Conservation (phyloP, 1,284 basidiomycete genomes). For the Leccinum pseudoinsigne region DNA sequence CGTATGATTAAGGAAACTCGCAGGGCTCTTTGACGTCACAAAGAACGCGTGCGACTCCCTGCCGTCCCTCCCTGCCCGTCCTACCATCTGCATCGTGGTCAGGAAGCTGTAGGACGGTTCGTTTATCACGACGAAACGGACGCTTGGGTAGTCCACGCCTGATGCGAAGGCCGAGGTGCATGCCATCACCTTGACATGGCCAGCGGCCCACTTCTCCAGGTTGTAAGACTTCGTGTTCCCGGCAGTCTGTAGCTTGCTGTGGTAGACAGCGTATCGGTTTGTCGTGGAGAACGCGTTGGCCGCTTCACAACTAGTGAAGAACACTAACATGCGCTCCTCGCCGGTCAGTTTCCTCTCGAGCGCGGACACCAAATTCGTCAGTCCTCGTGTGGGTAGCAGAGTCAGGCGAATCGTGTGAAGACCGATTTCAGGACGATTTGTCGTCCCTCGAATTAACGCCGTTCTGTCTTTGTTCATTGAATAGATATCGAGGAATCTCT, state of each 20-base stretch:
- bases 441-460: not conserved
- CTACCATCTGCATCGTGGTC: not conserved
- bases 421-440: not conserved
- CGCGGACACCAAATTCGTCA: too few relatives aligned
- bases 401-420: not conserved
- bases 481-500: not conserved
- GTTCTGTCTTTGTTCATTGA: not conserved
- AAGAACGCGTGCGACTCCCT: constrained; percentile 7
- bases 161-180: not conserved
- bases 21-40: not conserved
- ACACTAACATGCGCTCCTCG: not conserved
- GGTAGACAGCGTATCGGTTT: not conserved
- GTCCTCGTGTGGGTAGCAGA: too few relatives aligned
- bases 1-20: not conserved
- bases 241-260: not conserved
- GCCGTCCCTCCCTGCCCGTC: constrained; percentile 4
- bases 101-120: not conserved
- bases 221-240: not conserved
- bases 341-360: not conserved
- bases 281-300: not conserved
- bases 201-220: not conserved
- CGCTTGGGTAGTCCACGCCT: not conserved
- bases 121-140: not conserved
- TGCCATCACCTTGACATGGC: not conserved
- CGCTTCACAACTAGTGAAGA: too few relatives aligned